Evolutionary conservation across 352 stramenopile genomes (phyloP).

Genomic region (Pythium dissimile): DNA sequence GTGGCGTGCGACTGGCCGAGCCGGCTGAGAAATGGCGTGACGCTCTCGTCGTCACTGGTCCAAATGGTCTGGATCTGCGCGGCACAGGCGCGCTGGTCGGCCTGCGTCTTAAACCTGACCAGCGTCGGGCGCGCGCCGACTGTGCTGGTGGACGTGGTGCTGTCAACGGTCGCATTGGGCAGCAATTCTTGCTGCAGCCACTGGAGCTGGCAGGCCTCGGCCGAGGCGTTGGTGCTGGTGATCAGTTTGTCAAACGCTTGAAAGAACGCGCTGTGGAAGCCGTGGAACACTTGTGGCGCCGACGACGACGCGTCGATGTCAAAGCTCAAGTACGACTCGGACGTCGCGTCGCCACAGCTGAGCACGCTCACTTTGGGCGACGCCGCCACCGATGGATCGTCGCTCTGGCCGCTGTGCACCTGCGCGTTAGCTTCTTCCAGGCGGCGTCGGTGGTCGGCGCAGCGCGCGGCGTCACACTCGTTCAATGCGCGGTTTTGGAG

Average conservation of each 20-base stretch:
- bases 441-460: background rate
- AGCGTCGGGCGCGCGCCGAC: conserved; percentile 32
- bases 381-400: conserved; percentile 19
- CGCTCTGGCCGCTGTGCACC: conserved; percentile 9
- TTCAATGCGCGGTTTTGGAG: background rate
- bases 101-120: conserved; percentile 35
- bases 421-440: background rate
- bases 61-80: conserved; percentile 33
- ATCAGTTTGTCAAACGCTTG: conserved; percentile 63
- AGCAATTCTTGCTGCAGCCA: conserved; percentile 64
- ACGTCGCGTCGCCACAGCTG: conserved; percentile 33
- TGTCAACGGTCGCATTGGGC: conserved; percentile 23
- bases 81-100: conserved; percentile 48
- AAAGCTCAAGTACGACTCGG: conserved; percentile 40
- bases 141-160: background rate
- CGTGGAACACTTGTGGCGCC: conserved; percentile 35
- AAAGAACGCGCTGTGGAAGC: conserved; percentile 65
- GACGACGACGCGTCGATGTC: conserved; percentile 23
- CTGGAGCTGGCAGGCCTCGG: conserved; percentile 61
- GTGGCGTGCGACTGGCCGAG: conserved; percentile 24
- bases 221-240: conserved; percentile 43
- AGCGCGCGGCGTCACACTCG: conserved; percentile 11
- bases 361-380: conserved; percentile 24
- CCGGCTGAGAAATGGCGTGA: conserved; percentile 59
- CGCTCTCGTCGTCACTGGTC: conserved; percentile 28